Percentiles rank a stretch among this genome's conserved stretches.
Evolutionary conservation across 768 basidiomycete species (phyloP).

Genomic region (Omphalotus guepiniiformis): DNA sequence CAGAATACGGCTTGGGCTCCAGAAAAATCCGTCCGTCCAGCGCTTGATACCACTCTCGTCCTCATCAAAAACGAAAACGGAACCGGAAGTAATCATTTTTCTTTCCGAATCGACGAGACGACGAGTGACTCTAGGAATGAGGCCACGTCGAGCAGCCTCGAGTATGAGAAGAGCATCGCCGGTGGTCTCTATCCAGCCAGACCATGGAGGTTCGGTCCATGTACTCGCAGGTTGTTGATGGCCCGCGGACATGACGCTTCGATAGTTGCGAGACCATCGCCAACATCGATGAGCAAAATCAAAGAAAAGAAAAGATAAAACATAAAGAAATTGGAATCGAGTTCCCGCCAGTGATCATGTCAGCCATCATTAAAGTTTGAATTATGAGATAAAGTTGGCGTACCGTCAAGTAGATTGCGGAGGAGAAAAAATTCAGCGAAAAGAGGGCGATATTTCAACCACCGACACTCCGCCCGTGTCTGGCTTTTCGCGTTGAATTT

Average conservation of each 20-base stretch:
- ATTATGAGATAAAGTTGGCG: constrained; percentile 12
- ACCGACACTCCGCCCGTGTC: constrained; percentile 1
- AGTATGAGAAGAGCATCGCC: constrained; percentile 95
- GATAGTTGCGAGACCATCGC: neutral
- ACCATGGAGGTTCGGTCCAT: constrained; percentile 63
- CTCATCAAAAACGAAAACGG: constrained; percentile 97
- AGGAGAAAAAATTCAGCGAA: constrained; percentile 6
- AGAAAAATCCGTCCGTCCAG: constrained; percentile 97
- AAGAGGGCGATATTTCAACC: constrained; percentile 2
- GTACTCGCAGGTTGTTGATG: constrained; percentile 4
- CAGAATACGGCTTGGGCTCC: constrained; percentile 90
- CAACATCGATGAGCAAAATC: neutral
- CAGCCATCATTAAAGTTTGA: constrained; percentile 9
- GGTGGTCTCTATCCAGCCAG: constrained; percentile 93
- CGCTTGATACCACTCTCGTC: constrained; percentile 96
- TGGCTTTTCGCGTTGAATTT: too few species aligned
- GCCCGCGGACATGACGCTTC: neutral
- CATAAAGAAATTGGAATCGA: neutral
- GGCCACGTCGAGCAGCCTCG: constrained; percentile 85
- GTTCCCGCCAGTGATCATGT: neutral
- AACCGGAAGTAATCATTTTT: constrained; percentile 88
- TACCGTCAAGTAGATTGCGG: constrained; percentile 7
- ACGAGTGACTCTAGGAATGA: constrained; percentile 89
- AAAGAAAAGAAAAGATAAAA: neutral
- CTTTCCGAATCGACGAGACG: constrained; percentile 90